Evolutionary conservation across 345 rosid genomes (phyloP).

Genomic region (Dovyalis caffra): DNA sequence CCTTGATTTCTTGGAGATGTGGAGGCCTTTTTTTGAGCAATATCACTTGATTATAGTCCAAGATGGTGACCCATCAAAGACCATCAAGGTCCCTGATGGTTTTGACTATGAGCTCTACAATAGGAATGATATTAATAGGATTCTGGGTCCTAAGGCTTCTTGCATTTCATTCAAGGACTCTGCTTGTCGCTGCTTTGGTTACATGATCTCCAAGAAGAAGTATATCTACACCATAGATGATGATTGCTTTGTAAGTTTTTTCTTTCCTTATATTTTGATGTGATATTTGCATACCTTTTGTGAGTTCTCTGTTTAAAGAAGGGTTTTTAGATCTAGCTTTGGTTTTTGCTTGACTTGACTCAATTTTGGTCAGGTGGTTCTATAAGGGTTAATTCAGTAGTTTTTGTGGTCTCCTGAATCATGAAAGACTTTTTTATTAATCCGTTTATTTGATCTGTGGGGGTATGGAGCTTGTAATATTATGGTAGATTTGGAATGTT

Average conservation of each 20-base stretch:
- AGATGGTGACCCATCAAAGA: slow-evolving; percentile 52
- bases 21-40: slow-evolving; percentile 53
- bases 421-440: background rate
- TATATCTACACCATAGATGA: slow-evolving; percentile 57
- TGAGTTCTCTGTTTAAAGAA: background rate
- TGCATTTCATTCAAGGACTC: slow-evolving; percentile 60
- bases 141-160: slow-evolving; percentile 54
- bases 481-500: background rate
- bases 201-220: slow-evolving; percentile 46
- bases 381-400: background rate
- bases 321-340: background rate
- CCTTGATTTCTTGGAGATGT: slow-evolving; percentile 54
- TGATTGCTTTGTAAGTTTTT: slow-evolving; percentile 49
- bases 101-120: slow-evolving; percentile 56
- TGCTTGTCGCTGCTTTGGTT: slow-evolving; percentile 57
- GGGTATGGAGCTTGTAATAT: background rate
- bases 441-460: background rate
- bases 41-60: slow-evolving; percentile 55
- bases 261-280: background rate
- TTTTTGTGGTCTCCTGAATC: background rate
- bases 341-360: background rate
- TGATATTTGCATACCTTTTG: background rate
- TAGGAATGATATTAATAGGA: slow-evolving; percentile 49
- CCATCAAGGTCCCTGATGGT: slow-evolving; percentile 51
- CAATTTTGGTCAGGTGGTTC: background rate